A percentile compares a stretch with the other conserved stretches of the same genome.
Conservation (phyloP, 495 filamentous ascomycete genomes). For the Penicillium alfredii region DNA sequence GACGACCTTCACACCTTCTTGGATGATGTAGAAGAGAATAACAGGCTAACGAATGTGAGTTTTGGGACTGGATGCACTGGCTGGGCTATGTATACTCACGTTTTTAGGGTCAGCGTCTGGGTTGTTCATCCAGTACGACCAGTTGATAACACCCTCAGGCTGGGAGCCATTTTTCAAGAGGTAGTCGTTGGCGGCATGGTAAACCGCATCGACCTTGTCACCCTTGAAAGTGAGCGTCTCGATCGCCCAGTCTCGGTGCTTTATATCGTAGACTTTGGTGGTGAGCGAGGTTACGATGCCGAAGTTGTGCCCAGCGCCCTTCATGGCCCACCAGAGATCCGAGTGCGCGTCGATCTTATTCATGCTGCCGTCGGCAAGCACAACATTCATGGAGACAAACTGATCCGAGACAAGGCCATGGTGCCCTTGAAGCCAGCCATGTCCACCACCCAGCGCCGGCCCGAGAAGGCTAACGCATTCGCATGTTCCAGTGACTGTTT, state of each 20-base stretch:
- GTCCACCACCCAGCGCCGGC: conserved; percentile 55
- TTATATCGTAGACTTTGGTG: conserved; percentile 42
- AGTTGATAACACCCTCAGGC: conserved; percentile 41
- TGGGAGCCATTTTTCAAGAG: conserved; percentile 34
- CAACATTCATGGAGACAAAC: conserved; percentile 46
- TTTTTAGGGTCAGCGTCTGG: conserved; percentile 33
- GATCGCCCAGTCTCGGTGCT: conserved; percentile 36
- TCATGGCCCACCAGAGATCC: conserved; percentile 53
- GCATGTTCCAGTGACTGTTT: conserved; percentile 47
- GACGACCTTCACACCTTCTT: conserved; percentile 41
- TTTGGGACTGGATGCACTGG: no score
- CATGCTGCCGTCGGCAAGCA: conserved; percentile 49
- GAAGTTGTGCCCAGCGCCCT: conserved; percentile 59
- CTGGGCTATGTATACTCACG: no score
- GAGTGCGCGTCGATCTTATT: conserved; percentile 31
- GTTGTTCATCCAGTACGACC: conserved; percentile 46
- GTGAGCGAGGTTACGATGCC: conserved; percentile 50
- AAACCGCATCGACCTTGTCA: conserved; percentile 45
- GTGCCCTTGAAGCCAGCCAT: conserved; percentile 53
- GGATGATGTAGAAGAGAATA: conserved; percentile 47
- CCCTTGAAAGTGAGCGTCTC: conserved; percentile 41
- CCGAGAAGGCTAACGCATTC: conserved; percentile 52
- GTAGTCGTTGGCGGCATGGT: conserved; percentile 39
- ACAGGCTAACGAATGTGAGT: conserved; percentile 24
- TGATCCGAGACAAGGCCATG: conserved; percentile 57